Base-by-base conservation (phyloP, 768 basidiomycete genomes). In the Sporobolomyces pararoseus region DNA sequence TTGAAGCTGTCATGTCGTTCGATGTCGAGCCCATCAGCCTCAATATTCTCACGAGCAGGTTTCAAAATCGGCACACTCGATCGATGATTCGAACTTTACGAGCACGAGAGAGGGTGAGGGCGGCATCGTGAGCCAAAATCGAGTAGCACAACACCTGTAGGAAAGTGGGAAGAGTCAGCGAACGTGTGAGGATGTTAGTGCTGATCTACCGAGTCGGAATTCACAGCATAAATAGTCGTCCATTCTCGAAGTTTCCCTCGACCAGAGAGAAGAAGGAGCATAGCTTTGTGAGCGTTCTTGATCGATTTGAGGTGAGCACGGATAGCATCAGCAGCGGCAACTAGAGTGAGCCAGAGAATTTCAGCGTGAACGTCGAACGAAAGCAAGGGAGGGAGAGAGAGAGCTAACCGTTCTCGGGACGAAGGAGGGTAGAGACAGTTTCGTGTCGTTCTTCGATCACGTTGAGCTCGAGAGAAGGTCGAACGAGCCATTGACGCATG, bases 401-500 rank as follows among this genome's bases (percentile, higher is more conserved):
- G 10, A 42, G 39, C 75, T 17, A 4, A 73, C 71, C 63, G 49
- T 94, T 94, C 71, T 92, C 91, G 3, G 85, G 78, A 14, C 81
- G 80, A 35, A 84, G 76, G 79, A 99, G 90, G 78, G 89, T 88
- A 60, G 83, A 86, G 6, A 99, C 84, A 0, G 94, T 91, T 71
- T 90, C 86, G 71, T 95, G 91, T 12, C 95, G 86, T n/a, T 83
- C 81, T 44, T 81, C 80, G 66, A 99, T 90, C 4, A 85, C 83
- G 19, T 80, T 66, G 3, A 92, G 79, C 10, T 87, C 89, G 42
- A 88, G 81, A 2, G 90, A 89, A 5, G 96, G 96, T 9, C 93
- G 85, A 31, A 95, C 82, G 72, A 94, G 84, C 95, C 95, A 98
- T 16, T 88, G 86, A 65, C 88, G 85, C 62, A 99, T 81, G 0